Evolutionary conservation across 2,329 filamentous ascomycete genomes (phyloP), one percentile per base, ranked within the genome.

Genomic region (Diaporthe caulivora): DNA sequence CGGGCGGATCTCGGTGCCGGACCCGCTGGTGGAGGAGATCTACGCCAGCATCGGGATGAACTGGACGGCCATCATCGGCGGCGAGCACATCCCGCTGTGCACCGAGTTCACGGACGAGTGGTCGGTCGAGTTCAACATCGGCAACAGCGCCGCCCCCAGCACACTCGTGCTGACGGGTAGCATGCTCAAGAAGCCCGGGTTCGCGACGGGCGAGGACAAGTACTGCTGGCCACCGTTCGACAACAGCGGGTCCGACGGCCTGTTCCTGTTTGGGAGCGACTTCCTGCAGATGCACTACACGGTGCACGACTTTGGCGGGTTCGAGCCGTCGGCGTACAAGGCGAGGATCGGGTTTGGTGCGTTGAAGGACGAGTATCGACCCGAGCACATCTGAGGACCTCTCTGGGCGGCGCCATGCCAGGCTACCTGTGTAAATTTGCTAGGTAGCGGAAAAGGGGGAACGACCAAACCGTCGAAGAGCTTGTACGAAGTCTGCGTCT

Each of bases 181-280:
- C 21, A 77, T 81, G 77, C 76, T 84, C 2, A 77, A 77, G 21
- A 21, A 73, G 0, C 80, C 81, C 0, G 82, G 82, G 1, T 83
- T 82, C 70, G 81, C 82, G 3, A 72, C 71, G 17, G 73, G 80
- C 69, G 71, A 79, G 24, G 78, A 78, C 0, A 81, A 82, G 51
- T 80, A 78, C 6, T 84, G 82, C 80, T 81, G 78, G 79, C 82
- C 82, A 17, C 82, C 82, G 0, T 80, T 84, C 11, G 77, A 81
- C 11, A 64, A 76, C 26, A 76, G 78, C 21, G 77, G 76, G 0
- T 9, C 29, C 21, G 62, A 73, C 7, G 77, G 76, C 7, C 79
- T 81, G 60, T 78, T 78, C n/a, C 76, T 83, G 11, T 71, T 84
- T 17, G 82, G 82, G 0, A 70, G 70, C 0, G 54, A 76, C 10